Evolutionary conservation across 169 alveolate species (phyloP).

Genomic region (Babesia sp.): DNA sequence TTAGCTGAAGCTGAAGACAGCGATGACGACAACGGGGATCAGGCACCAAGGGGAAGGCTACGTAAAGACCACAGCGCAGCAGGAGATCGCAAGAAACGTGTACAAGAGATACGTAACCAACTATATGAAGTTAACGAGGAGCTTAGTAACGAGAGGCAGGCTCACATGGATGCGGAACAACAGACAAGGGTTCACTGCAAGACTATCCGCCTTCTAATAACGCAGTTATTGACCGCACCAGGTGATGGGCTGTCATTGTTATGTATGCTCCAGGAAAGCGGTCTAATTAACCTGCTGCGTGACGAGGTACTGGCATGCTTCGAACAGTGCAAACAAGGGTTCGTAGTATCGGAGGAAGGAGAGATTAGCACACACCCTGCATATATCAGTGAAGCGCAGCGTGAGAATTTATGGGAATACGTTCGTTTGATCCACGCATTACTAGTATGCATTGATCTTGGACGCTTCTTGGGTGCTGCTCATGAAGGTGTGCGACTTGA

Average conservation of each 20-base stretch:
- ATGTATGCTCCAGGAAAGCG: slow-evolving; percentile 41
- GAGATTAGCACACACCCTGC: slow-evolving; percentile 26
- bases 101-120: slow-evolving; percentile 36
- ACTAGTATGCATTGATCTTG: slow-evolving; percentile 19
- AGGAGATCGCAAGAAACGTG: slow-evolving; percentile 36
- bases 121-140: slow-evolving; percentile 42
- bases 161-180: slow-evolving; percentile 30
- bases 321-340: slow-evolving; percentile 18
- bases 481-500: slow-evolving; percentile 1
- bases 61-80: slow-evolving; percentile 16
- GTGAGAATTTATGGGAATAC: slow-evolving; percentile 54
- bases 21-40: slow-evolving; percentile 22
- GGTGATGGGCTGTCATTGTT: slow-evolving; percentile 36
- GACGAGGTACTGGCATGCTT: slow-evolving; percentile 44
- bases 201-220: slow-evolving; percentile 48
- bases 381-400: slow-evolving; percentile 43
- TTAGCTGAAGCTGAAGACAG: slow-evolving; percentile 17
- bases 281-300: slow-evolving; percentile 30
- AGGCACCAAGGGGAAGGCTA: slow-evolving; percentile 15
- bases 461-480: not conserved
- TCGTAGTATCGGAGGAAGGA: slow-evolving; percentile 22
- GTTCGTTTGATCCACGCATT: slow-evolving; percentile 55
- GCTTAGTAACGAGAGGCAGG: slow-evolving; percentile 21
- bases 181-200: slow-evolving; percentile 45
- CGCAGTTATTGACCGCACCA: slow-evolving; percentile 34